These are phyloP conservation scores for Cyberlindnera euphorbiae DNA, from an alignment of 805 yeast species.

Conservation along the genomic window DNA sequence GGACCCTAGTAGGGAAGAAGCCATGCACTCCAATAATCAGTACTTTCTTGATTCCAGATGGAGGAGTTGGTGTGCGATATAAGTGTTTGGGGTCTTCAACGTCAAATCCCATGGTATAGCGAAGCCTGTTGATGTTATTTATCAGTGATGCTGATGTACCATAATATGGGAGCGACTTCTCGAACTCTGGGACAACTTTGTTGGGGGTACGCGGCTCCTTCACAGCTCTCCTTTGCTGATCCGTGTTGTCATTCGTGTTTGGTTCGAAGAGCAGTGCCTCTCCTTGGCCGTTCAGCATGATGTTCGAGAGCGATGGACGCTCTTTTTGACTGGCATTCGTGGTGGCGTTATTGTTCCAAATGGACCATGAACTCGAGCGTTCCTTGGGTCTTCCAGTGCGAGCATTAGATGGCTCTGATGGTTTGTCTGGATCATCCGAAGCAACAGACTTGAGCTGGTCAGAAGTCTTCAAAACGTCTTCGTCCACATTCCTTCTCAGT, in stretches of 20 bases:
- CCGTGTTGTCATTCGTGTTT: conserved; percentile 3
- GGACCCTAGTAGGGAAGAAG: conserved; percentile 83
- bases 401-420: no score
- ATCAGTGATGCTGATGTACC: conserved; percentile 15
- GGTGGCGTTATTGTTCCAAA: conserved; percentile 19
- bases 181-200: conserved; percentile 25
- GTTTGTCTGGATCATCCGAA: not conserved
- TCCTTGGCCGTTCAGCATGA: conserved; percentile 16
- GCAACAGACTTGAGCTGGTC: conserved; percentile 5
- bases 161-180: conserved; percentile 22
- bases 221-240: conserved; percentile 1
- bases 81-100: conserved; percentile 25
- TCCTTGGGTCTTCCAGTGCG: conserved; percentile 7
- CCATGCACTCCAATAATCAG: conserved; percentile 94
- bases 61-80: conserved; percentile 16
- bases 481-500: conserved; percentile 15
- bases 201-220: conserved; percentile 12
- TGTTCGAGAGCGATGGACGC: conserved; percentile 14
- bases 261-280: conserved; percentile 27
- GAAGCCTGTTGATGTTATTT: conserved; percentile 21
- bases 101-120: conserved; percentile 23
- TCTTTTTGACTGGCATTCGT: conserved; percentile 3
- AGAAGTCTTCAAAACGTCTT: conserved; percentile 7
- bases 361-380: conserved; percentile 24
- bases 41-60: conserved; percentile 44